Conservation (phyloP, 306 rosid genomes). For the Ammopiptanthus mongolicus region DNA sequence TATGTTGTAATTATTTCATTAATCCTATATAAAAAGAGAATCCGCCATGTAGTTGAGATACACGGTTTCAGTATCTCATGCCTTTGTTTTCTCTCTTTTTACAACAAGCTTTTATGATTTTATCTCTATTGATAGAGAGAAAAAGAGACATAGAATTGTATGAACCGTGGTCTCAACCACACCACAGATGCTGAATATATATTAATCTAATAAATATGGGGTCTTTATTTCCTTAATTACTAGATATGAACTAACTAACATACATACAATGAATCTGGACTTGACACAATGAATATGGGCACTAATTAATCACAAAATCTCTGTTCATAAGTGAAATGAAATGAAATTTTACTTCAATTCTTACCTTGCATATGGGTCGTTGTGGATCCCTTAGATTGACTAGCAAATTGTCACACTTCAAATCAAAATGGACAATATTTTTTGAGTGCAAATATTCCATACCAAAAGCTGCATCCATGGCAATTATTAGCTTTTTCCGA, state of each 20-base stretch:
- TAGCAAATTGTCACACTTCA: constrained; percentile 90
- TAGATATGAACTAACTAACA: too few species aligned
- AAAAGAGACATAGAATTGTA: background rate
- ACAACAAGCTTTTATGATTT: background rate
- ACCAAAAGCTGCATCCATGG: constrained; percentile 96
- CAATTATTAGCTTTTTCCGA: constrained; percentile 72
- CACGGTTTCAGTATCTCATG: too few species aligned
- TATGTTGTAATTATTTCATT: too few species aligned
- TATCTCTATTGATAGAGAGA: background rate
- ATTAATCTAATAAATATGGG: too few species aligned
- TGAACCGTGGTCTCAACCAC: background rate
- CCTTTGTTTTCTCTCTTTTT: too few species aligned
- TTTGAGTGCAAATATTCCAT: constrained; percentile 96
- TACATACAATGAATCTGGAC: too few species aligned
- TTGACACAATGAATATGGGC: background rate
- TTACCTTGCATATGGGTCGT: constrained; percentile 91
- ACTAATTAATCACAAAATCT: background rate
- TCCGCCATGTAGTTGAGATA: too few species aligned
- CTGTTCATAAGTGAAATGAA: background rate
- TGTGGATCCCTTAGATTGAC: constrained; percentile 89
- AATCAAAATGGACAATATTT: constrained; percentile 90
- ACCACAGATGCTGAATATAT: background rate
- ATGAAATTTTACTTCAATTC: constrained; percentile 15
- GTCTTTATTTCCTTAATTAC: too few species aligned
- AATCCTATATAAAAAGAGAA: too few species aligned